A percentile compares a stretch with the other conserved stretches of the same genome.
These are phyloP conservation scores for Colletotrichum liaoningense DNA, from an alignment of 2,329 filamentous ascomycete species.

Conservation along the genomic window DNA sequence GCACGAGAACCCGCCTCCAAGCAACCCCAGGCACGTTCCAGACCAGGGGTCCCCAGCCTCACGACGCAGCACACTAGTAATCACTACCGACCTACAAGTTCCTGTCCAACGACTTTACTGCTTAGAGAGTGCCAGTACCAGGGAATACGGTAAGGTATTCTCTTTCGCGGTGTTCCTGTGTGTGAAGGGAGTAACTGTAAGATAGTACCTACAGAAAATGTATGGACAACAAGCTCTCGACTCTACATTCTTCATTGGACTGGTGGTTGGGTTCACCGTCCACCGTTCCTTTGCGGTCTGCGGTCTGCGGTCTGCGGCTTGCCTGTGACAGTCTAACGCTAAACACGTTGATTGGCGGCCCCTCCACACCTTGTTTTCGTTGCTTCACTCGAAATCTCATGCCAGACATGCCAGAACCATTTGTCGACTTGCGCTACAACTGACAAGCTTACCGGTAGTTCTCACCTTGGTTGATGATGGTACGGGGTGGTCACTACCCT, in stretches of 20 bases:
- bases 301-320: no score
- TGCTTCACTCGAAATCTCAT: background rate
- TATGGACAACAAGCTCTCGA: background rate
- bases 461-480: no score
- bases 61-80: no score
- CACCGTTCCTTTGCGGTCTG: no score
- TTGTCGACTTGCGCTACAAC: background rate
- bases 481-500: background rate
- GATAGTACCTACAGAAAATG: background rate
- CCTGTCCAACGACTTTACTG: no score
- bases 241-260: background rate
- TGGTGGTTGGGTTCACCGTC: background rate
- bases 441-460: no score
- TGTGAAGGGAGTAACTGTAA: no score
- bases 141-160: no score
- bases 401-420: background rate
- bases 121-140: no score
- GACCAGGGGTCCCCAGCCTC: conserved; percentile 8
- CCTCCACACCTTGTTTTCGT: background rate
- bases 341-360: background rate
- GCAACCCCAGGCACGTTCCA: conserved; percentile 18
- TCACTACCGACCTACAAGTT: no score
- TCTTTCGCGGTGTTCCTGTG: background rate
- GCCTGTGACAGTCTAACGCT: conserved; percentile 15
- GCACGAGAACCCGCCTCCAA: conserved; percentile 45